Evolutionary conservation across 2,329 filamentous ascomycete species (phyloP).

Genomic region (Phialophora chinensis): DNA sequence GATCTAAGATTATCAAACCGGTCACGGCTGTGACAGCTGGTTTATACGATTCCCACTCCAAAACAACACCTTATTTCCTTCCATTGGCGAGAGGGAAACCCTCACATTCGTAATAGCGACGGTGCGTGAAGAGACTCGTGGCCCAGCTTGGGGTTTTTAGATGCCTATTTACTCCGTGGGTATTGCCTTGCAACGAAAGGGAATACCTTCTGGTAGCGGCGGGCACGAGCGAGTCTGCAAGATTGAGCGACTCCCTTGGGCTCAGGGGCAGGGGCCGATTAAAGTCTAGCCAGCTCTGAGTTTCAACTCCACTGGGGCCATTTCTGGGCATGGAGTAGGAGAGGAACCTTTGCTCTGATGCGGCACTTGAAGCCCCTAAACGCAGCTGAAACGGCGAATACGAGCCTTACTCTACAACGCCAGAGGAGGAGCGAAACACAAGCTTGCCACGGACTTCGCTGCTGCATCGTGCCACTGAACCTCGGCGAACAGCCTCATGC

Average conservation of each 20-base stretch:
- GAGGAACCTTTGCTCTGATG: not conserved
- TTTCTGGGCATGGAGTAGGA: not conserved
- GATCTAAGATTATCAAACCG: slow-evolving; percentile 17
- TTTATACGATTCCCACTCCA: not conserved
- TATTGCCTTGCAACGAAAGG: not conserved
- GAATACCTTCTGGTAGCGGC: not conserved
- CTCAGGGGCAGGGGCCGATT: not conserved
- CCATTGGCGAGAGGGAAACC: not conserved
- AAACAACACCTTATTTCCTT: not conserved
- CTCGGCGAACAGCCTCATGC: not conserved
- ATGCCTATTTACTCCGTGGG: not conserved
- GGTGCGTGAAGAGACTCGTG: not conserved
- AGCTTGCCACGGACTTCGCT: no score
- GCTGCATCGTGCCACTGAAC: not conserved
- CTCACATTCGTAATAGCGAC: not conserved
- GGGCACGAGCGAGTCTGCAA: not conserved
- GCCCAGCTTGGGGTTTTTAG: not conserved
- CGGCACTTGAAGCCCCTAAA: not conserved
- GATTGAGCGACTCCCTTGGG: no score
- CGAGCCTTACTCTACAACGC: not conserved
- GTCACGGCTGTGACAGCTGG: not conserved
- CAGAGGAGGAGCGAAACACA: not conserved
- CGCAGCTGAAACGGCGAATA: not conserved
- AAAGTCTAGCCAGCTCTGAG: not conserved
- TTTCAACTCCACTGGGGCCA: not conserved